Evolutionary conservation across 371 early-diverging fungal genomes (phyloP).

Genomic region (Neoconidiobolus thromboides): DNA sequence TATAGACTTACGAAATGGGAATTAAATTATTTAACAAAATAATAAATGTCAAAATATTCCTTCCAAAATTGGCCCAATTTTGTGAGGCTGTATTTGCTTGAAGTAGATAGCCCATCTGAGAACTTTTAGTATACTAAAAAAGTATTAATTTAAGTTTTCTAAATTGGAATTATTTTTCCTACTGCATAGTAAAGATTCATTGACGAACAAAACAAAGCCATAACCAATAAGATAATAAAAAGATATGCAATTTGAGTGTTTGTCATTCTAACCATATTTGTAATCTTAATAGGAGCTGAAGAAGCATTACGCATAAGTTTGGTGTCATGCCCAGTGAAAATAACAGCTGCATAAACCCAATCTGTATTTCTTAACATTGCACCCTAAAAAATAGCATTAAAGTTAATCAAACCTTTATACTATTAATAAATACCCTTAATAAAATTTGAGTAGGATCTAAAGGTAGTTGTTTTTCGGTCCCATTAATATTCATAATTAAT

Average conservation of each 20-base stretch:
- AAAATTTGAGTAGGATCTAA: conserved; percentile 66
- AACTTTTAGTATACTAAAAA: conserved; percentile 17
- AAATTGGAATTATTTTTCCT: neutral
- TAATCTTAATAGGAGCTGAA: conserved; percentile 59
- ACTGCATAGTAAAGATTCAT: conserved; percentile 36
- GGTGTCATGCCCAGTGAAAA: conserved; percentile 81
- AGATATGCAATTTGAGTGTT: conserved; percentile 83
- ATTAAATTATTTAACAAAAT: conserved; percentile 82
- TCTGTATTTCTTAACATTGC: conserved; percentile 64
- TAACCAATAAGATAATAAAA: conserved; percentile 61
- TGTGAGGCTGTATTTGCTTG: conserved; percentile 13
- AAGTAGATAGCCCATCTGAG: conserved; percentile 19
- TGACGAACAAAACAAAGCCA: conserved; percentile 69
- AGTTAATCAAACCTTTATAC: neutral
- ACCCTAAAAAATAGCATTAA: conserved; percentile 26
- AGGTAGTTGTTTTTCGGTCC: conserved; percentile 37
- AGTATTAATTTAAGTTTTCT: neutral
- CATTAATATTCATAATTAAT: conserved; percentile 25
- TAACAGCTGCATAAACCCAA: conserved; percentile 70
- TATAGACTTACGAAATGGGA: conserved; percentile 42
- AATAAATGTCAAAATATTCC: conserved; percentile 66
- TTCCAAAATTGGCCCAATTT: conserved; percentile 29
- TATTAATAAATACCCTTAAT: conserved; percentile 23
- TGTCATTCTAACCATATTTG: conserved; percentile 69
- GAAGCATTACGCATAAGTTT: conserved; percentile 75